A percentile compares a stretch with the other conserved stretches of the same genome.
Evolutionary conservation across 2,329 filamentous ascomycete species (phyloP).

Genomic region (Macrophomina phaseolina): DNA sequence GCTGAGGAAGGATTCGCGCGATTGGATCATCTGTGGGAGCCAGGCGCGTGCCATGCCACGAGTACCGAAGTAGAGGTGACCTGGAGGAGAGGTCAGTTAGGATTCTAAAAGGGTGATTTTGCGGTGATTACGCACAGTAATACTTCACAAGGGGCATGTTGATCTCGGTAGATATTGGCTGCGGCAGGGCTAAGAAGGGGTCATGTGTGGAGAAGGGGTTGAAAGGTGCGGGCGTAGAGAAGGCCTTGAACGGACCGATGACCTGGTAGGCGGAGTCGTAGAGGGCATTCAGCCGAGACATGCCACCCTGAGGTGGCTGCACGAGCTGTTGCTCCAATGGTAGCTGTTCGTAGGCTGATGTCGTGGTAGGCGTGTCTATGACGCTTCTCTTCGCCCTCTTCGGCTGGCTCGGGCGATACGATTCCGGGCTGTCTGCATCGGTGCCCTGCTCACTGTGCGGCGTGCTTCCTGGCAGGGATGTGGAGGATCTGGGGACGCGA

Average conservation of each 20-base stretch:
- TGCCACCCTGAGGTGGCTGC: conserved; percentile 10
- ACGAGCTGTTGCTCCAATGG: conserved; percentile 4
- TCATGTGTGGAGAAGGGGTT: conserved; percentile 32
- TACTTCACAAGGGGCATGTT: conserved; percentile 43
- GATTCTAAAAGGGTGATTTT: neutral
- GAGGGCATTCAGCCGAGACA: conserved; percentile 1
- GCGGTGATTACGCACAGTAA: conserved; percentile 34
- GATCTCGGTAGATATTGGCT: conserved; percentile 37
- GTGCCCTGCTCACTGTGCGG: conserved; percentile 18
- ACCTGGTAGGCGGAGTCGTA: conserved; percentile 5
- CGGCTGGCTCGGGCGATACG: neutral
- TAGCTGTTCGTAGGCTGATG: neutral
- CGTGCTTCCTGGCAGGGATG: conserved; percentile 7
- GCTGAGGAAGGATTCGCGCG: conserved; percentile 44
- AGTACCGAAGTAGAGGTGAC: conserved; percentile 41
- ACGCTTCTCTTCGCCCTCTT: conserved; percentile 9
- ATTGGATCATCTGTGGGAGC: conserved; percentile 42
- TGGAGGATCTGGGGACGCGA: neutral
- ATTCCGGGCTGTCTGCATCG: conserved; percentile 23
- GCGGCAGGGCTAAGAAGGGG: conserved; percentile 44
- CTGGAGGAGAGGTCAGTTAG: conserved; percentile 29
- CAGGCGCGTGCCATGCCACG: conserved; percentile 40
- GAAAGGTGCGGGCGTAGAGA: neutral
- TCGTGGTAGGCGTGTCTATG: neutral
- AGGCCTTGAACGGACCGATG: conserved; percentile 2